Percentiles rank a stretch among this genome's conserved stretches.
Evolutionary conservation across 805 yeast species (phyloP).

Genomic region (Zygosaccharomyces kombuchaensis): DNA sequence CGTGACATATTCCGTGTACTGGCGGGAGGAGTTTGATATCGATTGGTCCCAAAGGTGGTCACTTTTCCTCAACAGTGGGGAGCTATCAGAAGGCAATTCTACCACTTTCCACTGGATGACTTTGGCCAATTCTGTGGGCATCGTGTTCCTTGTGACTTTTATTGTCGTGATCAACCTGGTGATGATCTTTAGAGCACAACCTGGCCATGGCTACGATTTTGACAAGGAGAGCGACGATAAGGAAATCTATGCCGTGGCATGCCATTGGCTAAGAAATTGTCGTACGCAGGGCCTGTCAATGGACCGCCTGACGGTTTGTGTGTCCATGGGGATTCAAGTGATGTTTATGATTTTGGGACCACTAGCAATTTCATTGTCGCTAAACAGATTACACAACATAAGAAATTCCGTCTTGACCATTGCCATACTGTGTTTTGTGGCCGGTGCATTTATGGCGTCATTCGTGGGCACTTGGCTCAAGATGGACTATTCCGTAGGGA

Average conservation of each 20-base stretch:
- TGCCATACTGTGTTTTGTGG: slow-evolving; percentile 54
- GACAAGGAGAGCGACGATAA: slow-evolving; percentile 23
- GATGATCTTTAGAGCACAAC: slow-evolving; percentile 32
- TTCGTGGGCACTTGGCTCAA: slow-evolving; percentile 60
- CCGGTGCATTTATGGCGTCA: slow-evolving; percentile 74
- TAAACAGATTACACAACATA: slow-evolving; percentile 57
- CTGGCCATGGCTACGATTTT: slow-evolving; percentile 22
- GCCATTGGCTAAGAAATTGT: slow-evolving; percentile 47
- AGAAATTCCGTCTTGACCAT: slow-evolving; percentile 64
- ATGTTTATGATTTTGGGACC: slow-evolving; percentile 62
- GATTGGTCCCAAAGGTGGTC: slow-evolving; percentile 72
- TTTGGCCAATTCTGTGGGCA: slow-evolving; percentile 62
- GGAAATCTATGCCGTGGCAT: slow-evolving; percentile 40
- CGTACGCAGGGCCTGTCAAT: slow-evolving; percentile 33
- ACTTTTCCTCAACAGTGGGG: slow-evolving; percentile 57
- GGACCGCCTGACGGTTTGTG: slow-evolving; percentile 47
- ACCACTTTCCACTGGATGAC: slow-evolving; percentile 74
- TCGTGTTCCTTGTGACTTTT: slow-evolving; percentile 56
- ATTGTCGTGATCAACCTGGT: slow-evolving; percentile 56
- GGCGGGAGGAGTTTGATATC: slow-evolving; percentile 74
- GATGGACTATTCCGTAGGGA: slow-evolving; percentile 21
- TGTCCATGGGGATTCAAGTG: slow-evolving; percentile 73
- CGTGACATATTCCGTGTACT: slow-evolving; percentile 79
- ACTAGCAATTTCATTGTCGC: slow-evolving; percentile 52
- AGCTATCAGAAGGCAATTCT: slow-evolving; percentile 33